Conservation (phyloP, 2,329 filamentous ascomycete species). For the Tolypocladium sp. region DNA sequence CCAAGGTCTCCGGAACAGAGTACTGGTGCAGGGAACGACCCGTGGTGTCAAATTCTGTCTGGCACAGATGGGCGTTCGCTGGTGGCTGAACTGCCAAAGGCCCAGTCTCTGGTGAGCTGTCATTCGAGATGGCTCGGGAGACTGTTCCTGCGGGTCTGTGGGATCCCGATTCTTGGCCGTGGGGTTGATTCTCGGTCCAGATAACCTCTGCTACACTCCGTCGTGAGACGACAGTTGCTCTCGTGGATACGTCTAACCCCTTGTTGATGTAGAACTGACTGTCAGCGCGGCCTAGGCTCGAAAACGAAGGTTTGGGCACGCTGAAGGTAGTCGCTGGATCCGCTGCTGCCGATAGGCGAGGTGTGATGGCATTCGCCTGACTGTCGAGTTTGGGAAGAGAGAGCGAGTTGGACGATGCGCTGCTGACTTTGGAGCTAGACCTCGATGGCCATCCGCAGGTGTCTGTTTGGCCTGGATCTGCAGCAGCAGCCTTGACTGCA, state of each 20-base stretch:
- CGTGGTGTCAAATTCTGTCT: not conserved
- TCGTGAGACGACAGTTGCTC: constrained; percentile 18
- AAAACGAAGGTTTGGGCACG: constrained; percentile 19
- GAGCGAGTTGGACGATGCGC: not conserved
- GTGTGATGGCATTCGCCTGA: constrained; percentile 12
- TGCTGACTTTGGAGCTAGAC: not conserved
- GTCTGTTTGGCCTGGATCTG: not conserved
- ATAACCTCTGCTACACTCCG: constrained; percentile 19
- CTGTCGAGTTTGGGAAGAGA: constrained; percentile 11
- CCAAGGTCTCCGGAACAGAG: not conserved
- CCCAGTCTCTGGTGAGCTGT: not conserved
- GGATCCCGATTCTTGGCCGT: not conserved
- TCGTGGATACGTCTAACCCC: constrained; percentile 9
- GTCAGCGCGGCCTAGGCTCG: constrained; percentile 12
- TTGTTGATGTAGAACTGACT: constrained; percentile 11
- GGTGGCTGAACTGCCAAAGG: not conserved
- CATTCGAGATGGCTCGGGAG: not conserved
- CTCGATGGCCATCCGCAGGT: not conserved
- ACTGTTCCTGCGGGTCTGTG: not conserved
- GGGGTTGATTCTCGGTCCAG: constrained; percentile 12
- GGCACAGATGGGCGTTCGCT: not conserved
- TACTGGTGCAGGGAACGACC: not conserved
- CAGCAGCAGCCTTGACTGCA: constrained; percentile 2
- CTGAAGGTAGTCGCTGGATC: constrained; percentile 25
- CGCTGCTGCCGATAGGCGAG: constrained; percentile 11